Conservation (phyloP, 2,329 filamentous ascomycete species). For the Trichoderma koningii region DNA sequence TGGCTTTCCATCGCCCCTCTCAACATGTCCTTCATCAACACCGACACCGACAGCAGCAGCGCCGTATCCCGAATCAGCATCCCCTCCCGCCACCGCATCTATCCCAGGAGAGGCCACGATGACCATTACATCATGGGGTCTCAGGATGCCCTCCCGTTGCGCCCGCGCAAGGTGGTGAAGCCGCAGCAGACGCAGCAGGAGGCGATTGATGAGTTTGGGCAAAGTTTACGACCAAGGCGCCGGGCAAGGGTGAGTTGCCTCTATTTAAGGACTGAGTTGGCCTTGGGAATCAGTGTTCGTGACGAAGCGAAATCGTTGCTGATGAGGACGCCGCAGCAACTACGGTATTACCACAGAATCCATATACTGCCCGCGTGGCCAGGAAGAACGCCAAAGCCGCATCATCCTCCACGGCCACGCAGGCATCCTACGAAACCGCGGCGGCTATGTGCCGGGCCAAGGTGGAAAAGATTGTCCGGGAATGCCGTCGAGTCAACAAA, state of each 20-base stretch:
- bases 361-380: slow-evolving; percentile 62
- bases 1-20: not conserved
- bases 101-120: not conserved
- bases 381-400: slow-evolving; percentile 57
- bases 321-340: slow-evolving; percentile 51
- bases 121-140: slow-evolving; percentile 9
- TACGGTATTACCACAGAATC: slow-evolving; percentile 68
- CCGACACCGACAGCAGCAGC: slow-evolving; percentile 20
- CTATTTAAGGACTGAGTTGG: too few species aligned
- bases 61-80: slow-evolving; percentile 6
- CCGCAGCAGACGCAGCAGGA: slow-evolving; percentile 63
- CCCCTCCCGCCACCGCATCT: slow-evolving; percentile 10
- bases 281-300: not conserved
- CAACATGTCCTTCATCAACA: slow-evolving; percentile 18
- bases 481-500: slow-evolving; percentile 76
- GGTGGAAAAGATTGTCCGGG: slow-evolving; percentile 61
- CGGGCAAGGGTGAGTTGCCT: slow-evolving; percentile 61
- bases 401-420: slow-evolving; percentile 55
- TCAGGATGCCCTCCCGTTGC: not conserved
- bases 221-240: slow-evolving; percentile 68
- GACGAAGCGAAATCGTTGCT: not conserved
- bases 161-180: slow-evolving; percentile 36
- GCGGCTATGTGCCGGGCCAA: slow-evolving; percentile 66
- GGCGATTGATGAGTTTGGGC: slow-evolving; percentile 70
- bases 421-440: slow-evolving; percentile 72